These are phyloP conservation scores for Penicillium subrubescens DNA, from an alignment of 495 filamentous ascomycete genomes.

Conservation along the genomic window DNA sequence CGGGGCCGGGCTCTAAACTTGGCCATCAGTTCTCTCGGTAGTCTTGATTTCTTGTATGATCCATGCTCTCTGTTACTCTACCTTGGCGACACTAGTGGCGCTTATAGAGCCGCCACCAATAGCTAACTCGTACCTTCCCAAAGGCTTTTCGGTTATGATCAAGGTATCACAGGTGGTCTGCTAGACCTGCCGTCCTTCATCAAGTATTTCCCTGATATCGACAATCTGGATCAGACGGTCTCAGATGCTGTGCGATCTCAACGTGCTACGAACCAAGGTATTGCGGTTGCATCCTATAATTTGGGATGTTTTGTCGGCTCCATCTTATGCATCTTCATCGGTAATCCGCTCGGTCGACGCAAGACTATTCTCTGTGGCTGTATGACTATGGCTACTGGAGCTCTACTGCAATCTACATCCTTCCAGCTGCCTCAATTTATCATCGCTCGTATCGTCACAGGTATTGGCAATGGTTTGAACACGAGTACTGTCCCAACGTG, in stretches of 20 bases:
- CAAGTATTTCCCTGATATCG: slow-evolving; percentile 51
- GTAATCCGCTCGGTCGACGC: slow-evolving; percentile 68
- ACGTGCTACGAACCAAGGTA: slow-evolving; percentile 45
- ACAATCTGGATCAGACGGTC: slow-evolving; percentile 18
- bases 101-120: not conserved
- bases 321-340: slow-evolving; percentile 68
- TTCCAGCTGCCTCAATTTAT: slow-evolving; percentile 64
- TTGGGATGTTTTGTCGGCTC: slow-evolving; percentile 77
- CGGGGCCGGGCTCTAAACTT: slow-evolving; percentile 63
- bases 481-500: slow-evolving; percentile 50
- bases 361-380: slow-evolving; percentile 68
- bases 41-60: slow-evolving; percentile 63
- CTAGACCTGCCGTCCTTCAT: slow-evolving; percentile 56
- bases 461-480: slow-evolving; percentile 66
- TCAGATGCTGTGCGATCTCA: slow-evolving; percentile 13
- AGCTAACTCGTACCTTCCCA: not conserved
- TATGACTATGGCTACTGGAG: slow-evolving; percentile 66
- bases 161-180: slow-evolving; percentile 60
- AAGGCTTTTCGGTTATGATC: slow-evolving; percentile 57
- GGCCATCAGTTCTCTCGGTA: slow-evolving; percentile 66
- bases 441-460: slow-evolving; percentile 66
- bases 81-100: not conserved
- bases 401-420: slow-evolving; percentile 63
- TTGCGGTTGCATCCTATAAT: slow-evolving; percentile 67
- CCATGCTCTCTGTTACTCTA: not conserved